Conservation (phyloP, 352 stramenopile genomes). For the Globisporangium rhizosaccharum region DNA sequence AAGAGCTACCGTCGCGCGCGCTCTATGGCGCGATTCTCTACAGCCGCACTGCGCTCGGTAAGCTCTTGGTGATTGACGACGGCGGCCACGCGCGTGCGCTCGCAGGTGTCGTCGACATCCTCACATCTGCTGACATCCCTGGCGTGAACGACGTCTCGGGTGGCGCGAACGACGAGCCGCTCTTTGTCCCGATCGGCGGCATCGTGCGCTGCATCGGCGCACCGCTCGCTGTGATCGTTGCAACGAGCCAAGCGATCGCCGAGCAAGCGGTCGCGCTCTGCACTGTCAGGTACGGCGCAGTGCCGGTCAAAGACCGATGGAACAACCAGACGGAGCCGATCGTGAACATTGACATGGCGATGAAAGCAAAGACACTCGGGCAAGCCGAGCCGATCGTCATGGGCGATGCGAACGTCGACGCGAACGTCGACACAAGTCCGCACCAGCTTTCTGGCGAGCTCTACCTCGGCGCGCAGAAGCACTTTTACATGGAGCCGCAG, state of each 20-base stretch:
- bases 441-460: conserved; percentile 90
- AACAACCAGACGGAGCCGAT: conserved; percentile 25
- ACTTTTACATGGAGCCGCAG: conserved; percentile 96
- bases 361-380: conserved; percentile 33
- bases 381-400: conserved; percentile 75
- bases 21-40: conserved; percentile 89
- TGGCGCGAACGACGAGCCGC: conserved; percentile 37
- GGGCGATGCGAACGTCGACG: conserved; percentile 63
- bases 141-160: conserved; percentile 85
- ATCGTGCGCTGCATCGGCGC: conserved; percentile 32
- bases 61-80: conserved; percentile 92
- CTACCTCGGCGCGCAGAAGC: conserved; percentile 90
- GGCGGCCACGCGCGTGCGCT: conserved; percentile 92
- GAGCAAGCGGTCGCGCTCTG: conserved; percentile 85
- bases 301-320: conserved; percentile 24
- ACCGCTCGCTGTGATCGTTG: conserved; percentile 38
- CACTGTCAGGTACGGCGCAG: conserved; percentile 7
- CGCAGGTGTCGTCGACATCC: conserved; percentile 74
- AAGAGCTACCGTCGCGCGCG: conserved; percentile 48
- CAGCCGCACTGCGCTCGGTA: conserved; percentile 58
- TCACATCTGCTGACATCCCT: conserved; percentile 71
- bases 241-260: conserved; percentile 31
- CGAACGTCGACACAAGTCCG: conserved; percentile 82
- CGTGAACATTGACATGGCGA: conserved; percentile 30
- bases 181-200: conserved; percentile 41